Base-by-base conservation (phyloP, 2,329 filamentous ascomycete genomes). In the Cercospora beticola region DNA sequence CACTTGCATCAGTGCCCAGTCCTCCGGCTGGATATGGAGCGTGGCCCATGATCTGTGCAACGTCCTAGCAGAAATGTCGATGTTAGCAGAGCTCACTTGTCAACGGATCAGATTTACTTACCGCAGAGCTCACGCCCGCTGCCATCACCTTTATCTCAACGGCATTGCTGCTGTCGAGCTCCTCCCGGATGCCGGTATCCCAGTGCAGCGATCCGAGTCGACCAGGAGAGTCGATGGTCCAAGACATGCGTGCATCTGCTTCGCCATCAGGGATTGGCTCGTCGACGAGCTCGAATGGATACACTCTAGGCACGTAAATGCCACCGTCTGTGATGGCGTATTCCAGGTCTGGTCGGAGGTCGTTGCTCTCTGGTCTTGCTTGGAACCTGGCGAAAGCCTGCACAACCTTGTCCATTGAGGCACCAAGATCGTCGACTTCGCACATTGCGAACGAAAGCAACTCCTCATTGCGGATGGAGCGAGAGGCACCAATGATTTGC, bases 301-400 rank as follows among this genome's bases (percentile, higher is more conserved):
- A 60, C 3, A 62, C 23, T 26, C 64, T 57, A 26, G 30, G 23
- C n/a, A 66, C 36, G 36, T 59, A 33, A 12, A 66, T 43, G 18
- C 33, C 23, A 21, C 64, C 64, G 21, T 66, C n/a, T 26, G 21
- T n/a, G 36, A 66, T 61, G 36, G 33, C 64, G 33, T 66, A 66
- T 12, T 49, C 43, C 43, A 49, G 18, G 18, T 49, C 43, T 49
- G 43, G 43, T 21, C 43, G 43, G n/a, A 49, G 43, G n/a, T 49
- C 43, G 9, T 14, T 5, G 18, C 43, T 10, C 43, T 21, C 43
- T 21, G 43, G 2, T 49, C 43, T 49, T 18, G 43, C 43, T 21
- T 49, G 43, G 43, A 49, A 49, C 18, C 18, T 49, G n/a, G 18
- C 43, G 43, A 49, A 49, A 49, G 43, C 43, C n/a, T 21, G 43